phyloP scores from a whole-genome alignment of 2,329 filamentous ascomycete genomes.

The Fusarium nygamai region DNA sequence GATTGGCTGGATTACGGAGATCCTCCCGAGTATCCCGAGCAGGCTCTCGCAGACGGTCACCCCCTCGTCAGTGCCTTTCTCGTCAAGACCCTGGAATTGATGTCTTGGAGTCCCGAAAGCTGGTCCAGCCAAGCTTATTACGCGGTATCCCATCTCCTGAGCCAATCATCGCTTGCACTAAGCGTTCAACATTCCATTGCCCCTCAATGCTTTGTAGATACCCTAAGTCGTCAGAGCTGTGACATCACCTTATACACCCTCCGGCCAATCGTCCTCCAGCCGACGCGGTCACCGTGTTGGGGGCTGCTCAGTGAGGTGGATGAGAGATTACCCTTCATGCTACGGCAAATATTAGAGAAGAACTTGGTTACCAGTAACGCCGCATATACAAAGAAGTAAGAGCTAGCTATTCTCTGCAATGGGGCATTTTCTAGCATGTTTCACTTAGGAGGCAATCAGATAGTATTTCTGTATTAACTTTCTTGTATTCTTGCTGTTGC shows the following conservation, averaged over 20 bases:
- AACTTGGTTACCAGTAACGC: too few species aligned
- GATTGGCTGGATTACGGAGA: neutral
- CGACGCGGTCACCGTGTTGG: rapidly evolving
- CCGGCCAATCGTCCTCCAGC: rapidly evolving
- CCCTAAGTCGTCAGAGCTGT: too few species aligned
- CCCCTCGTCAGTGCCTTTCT: neutral
- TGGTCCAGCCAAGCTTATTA: neutral
- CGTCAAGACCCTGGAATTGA: neutral
- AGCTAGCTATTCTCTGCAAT: too few species aligned
- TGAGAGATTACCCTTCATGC: rapidly evolving
- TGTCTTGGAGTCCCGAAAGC: neutral
- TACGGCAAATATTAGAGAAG: rapidly evolving
- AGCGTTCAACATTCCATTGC: neutral
- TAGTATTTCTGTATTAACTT: too few species aligned
- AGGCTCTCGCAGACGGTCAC: rapidly evolving
- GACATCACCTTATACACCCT: too few species aligned
- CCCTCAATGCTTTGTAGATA: rapidly evolving
- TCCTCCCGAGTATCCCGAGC: neutral
- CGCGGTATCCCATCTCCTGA: rapidly evolving
- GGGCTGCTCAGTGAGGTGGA: rapidly evolving
- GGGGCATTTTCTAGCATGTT: too few species aligned
- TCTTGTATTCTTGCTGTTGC: too few species aligned
- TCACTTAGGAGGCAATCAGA: too few species aligned
- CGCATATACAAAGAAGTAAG: too few species aligned
- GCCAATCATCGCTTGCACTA: rapidly evolving